These are phyloP conservation scores for Volvox reticuliferus DNA, from an alignment of 139 green algal species.

Conservation along the genomic window DNA sequence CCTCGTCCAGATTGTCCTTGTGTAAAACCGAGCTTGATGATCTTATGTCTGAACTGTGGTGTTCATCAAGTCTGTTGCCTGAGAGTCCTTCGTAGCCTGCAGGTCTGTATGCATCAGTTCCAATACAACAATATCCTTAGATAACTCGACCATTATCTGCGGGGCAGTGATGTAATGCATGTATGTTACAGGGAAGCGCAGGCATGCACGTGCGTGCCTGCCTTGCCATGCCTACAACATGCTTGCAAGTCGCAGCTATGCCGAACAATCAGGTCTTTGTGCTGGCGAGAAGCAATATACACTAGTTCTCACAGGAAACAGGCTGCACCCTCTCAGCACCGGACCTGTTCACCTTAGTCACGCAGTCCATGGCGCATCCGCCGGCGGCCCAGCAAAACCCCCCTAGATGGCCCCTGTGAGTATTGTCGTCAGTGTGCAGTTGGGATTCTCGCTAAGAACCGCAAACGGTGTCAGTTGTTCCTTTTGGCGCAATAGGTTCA, in stretches of 20 bases:
- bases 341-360: background rate
- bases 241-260: background rate
- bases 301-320: background rate
- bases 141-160: conserved; percentile 56
- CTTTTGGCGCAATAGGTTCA: conserved; percentile 89
- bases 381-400: conserved; percentile 55
- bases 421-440: conserved; percentile 75
- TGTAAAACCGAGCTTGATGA: background rate
- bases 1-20: background rate
- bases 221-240: too few species aligned
- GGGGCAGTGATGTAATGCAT: background rate
- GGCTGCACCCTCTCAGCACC: background rate
- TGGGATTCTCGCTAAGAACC: conserved; percentile 67
- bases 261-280: background rate
- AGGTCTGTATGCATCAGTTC: background rate
- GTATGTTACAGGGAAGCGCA: background rate
- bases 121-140: conserved; percentile 6
- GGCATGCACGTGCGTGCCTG: too few species aligned
- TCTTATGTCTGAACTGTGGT: background rate
- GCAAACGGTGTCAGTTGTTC: conserved; percentile 84
- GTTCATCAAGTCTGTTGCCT: background rate
- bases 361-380: conserved; percentile 64
- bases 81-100: background rate
- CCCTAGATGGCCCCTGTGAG: conserved; percentile 69
- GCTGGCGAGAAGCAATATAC: background rate